Evolutionary conservation across 106 monocot genomes (phyloP), one percentile per base, ranked within the genome.

Genomic region (Platanthera zijinensis): DNA sequence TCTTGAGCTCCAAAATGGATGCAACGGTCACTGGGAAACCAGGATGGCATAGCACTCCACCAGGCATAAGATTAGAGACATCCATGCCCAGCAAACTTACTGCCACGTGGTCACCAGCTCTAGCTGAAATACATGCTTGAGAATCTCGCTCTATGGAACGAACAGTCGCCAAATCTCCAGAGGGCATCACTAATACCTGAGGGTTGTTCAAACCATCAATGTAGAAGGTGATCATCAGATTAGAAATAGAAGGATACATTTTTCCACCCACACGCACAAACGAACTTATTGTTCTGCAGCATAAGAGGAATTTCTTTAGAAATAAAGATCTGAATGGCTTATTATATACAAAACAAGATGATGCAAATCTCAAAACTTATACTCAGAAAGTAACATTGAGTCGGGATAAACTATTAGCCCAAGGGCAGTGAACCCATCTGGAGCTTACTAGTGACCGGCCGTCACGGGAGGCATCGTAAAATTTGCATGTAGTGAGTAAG

Each of bases 151-250:
- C 84, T 12, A 96, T 90, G 14, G 82, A 79, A 30, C 85, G 83
- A 59, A 96, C 84, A n/a, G 84, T 84, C 48, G 83, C 88, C 57
- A 84, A 17, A 48, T 89, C 83, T 64, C 92, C 84, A 17, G 83
- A 82, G 22, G 96, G 96, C 92, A 96, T 90, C 56, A 96, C 83
- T 53, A 90, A 57, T 72, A 96, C 88, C 95, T 96, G 87, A 63
- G 71, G 51, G 0, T 28, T 71, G 71, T 57, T 18, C 9, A 30
- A 25, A 45, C 5, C 5, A 50, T 8, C 75, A 57, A 7, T 17
- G n/a, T 50, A 59, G 15, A 47, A n/a, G 48, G 22, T 52, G 39
- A 57, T 67, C 32, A 61, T 17, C 7, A 39, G 67, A 12, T 28
- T 3, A 30, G 21, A 64, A 32, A 39, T 12, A 11, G 12, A 10